Conservation (phyloP, 75 land plant species). For the Pinus taeda region DNA sequence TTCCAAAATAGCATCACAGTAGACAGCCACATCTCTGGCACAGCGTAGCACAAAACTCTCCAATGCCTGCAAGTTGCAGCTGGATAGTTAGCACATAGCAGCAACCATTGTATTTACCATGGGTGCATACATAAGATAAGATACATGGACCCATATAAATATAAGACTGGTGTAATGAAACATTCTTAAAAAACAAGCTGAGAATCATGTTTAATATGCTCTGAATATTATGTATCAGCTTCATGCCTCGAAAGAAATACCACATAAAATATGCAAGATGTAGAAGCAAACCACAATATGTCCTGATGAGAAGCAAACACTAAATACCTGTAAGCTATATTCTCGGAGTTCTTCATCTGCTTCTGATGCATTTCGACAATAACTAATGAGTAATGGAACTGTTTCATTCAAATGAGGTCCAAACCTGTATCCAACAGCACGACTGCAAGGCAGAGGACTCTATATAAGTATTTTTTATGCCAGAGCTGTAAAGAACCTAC, state of each 20-base stretch:
- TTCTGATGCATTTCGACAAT: constrained; percentile 92
- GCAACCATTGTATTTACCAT: too few species aligned
- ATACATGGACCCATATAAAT: neutral
- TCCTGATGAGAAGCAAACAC: neutral
- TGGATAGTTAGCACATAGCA: neutral
- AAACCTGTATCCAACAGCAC: constrained; percentile 98
- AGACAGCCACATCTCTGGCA: constrained; percentile 88
- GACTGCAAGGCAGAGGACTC: constrained; percentile 42
- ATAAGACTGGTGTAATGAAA: neutral
- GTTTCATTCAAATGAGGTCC: constrained; percentile 87
- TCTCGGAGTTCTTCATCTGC: constrained; percentile 98
- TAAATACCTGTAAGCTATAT: constrained; percentile 90
- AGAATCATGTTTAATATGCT: neutral
- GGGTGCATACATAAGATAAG: neutral
- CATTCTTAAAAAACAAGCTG: neutral
- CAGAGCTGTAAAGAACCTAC: neutral
- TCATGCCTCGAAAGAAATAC: neutral
- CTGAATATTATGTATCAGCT: neutral
- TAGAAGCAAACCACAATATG: neutral
- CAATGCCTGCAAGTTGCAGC: constrained; percentile 56
- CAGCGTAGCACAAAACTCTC: constrained; percentile 96
- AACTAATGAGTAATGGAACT: constrained; percentile 81
- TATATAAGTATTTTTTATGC: neutral
- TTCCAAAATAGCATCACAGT: constrained; percentile 76
- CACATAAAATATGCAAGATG: neutral